A percentile compares a stretch with the other conserved stretches of the same genome.
phyloP scores from a whole-genome alignment of 768 basidiomycete genomes.

The Phanerodontia chrysosporium region DNA sequence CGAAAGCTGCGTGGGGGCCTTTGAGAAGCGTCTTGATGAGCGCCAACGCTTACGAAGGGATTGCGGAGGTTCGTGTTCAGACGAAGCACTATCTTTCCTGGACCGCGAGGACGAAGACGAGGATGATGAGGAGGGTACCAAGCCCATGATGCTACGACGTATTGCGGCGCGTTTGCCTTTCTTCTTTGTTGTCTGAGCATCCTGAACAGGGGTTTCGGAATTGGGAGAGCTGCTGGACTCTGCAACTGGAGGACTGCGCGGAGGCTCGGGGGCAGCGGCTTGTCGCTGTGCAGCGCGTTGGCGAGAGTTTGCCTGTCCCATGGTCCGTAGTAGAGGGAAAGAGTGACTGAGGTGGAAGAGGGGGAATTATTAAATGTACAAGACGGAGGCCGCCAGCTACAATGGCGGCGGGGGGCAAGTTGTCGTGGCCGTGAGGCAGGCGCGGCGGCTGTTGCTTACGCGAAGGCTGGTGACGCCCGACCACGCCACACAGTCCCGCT shows the following conservation, averaged over 20 bases:
- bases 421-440: constrained; percentile 11
- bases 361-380: constrained; percentile 3
- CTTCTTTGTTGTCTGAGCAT: constrained; percentile 7
- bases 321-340: constrained; percentile 9
- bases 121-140: constrained; percentile 16
- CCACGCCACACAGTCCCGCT: constrained; percentile 7
- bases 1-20: constrained; percentile 17
- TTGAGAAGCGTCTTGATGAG: constrained; percentile 31
- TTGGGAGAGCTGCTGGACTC: constrained; percentile 1
- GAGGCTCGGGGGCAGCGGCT: constrained; percentile 4
- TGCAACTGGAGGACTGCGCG: neutral
- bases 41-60: constrained; percentile 27
- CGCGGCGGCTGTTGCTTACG: constrained; percentile 11
- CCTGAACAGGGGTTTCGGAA: neutral
- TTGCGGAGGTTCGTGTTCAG: constrained; percentile 3
- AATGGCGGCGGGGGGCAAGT: constrained; percentile 8
- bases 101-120: constrained; percentile 5
- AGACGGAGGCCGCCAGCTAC: constrained; percentile 1
- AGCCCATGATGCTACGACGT: constrained; percentile 19
- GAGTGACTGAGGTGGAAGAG: constrained; percentile 12
- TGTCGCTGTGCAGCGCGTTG: constrained; percentile 12
- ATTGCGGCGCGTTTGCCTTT: constrained; percentile 17
- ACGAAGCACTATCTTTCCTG: neutral
- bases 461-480: constrained; percentile 6
- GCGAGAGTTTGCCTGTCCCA: constrained; percentile 25